Evolutionary conservation across 176 grass and related monocot species (phyloP).

Genomic region (Stipa capillata): DNA sequence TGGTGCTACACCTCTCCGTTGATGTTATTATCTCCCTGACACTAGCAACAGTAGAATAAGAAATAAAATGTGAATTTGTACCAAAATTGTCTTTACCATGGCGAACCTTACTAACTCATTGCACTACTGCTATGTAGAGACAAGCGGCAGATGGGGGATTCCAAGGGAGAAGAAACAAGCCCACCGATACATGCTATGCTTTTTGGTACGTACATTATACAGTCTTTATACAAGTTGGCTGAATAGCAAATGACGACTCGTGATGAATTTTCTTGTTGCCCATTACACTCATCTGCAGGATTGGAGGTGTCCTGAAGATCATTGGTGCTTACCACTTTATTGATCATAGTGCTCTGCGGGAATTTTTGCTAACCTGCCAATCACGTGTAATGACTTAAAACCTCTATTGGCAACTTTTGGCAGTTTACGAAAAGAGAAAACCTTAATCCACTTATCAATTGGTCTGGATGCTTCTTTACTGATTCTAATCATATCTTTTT

Average conservation of each 20-base stretch:
- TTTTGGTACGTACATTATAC: constrained; percentile 52
- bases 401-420: background rate
- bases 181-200: constrained; percentile 86
- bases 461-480: background rate
- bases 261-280: background rate
- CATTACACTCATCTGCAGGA: constrained; percentile 28
- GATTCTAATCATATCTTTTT: background rate
- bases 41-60: background rate
- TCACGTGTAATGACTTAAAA: constrained; percentile 37
- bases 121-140: constrained; percentile 30
- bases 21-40: background rate
- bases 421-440: background rate
- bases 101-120: background rate
- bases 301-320: constrained; percentile 85
- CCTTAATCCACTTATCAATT: background rate
- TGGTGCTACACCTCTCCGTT: background rate
- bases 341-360: constrained; percentile 34
- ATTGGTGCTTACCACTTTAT: constrained; percentile 55
- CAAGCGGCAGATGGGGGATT: constrained; percentile 69
- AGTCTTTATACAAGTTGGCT: background rate
- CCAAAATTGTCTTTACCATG: background rate
- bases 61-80: background rate
- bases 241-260: background rate
- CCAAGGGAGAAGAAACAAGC: constrained; percentile 82
- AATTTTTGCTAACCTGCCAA: constrained; percentile 78